Evolutionary conservation across 805 yeast species (phyloP).

Genomic region (Lipomyces lipofer): DNA sequence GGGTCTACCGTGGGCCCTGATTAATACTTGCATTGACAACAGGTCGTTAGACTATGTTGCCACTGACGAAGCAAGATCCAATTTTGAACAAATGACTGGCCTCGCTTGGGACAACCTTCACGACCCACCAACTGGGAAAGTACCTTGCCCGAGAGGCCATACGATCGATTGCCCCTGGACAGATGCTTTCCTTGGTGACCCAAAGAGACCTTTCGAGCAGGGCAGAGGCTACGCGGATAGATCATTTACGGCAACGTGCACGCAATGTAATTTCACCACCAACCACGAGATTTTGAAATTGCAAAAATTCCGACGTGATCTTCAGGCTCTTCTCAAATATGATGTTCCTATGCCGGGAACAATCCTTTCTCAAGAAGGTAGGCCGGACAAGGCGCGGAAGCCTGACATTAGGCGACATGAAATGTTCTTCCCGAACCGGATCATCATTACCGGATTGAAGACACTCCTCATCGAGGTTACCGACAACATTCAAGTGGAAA

Average conservation of each 20-base stretch:
- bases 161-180: neutral
- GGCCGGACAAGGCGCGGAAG: constrained; percentile 1
- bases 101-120: constrained; percentile 1
- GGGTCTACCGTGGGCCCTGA: neutral
- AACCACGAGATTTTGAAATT: constrained; percentile 1
- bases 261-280: neutral
- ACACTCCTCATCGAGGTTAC: neutral
- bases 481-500: neutral
- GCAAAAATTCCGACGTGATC: constrained; percentile 2
- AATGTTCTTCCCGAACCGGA: constrained; percentile 1
- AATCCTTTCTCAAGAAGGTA: neutral
- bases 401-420: neutral
- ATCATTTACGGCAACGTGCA: neutral
- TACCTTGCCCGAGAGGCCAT: constrained; percentile 1
- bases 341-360: constrained; percentile 3
- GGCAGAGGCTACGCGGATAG: constrained; percentile 4
- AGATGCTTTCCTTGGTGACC: neutral
- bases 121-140: neutral
- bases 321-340: neutral
- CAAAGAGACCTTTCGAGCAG: neutral
- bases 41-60: neutral
- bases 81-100: constrained; percentile 1
- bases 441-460: neutral
- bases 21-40: neutral
- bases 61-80: constrained; percentile 1